Evolutionary conservation across 257 asterid genomes (phyloP), one percentile per base, ranked within the genome.

Genomic region (Solanum pimpinellifolium): DNA sequence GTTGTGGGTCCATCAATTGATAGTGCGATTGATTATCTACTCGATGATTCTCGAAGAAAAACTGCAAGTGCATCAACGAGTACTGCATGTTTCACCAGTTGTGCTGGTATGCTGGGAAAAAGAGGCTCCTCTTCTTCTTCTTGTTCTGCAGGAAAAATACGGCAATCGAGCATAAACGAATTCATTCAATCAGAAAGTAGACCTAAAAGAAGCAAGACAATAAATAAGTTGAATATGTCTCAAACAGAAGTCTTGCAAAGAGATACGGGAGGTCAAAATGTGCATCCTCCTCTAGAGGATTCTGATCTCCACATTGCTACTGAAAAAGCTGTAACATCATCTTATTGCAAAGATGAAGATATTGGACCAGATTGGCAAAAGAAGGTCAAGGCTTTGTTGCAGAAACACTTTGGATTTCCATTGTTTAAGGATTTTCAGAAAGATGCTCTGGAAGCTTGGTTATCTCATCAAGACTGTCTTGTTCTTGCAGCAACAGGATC

Each of bases 401-500:
- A 10, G 87, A 90, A 91, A 86, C 91, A 88, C 89, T 95, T 93
- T 90, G 96, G 98, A 56, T 88, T 83, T 90, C 88, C 94, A 62
- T 90, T 92, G 59, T 89, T 94, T 92, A 95, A 93, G 91, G 66
- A 86, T 47, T 95, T 95, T 86, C 98, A 94, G 88, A 95, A 92
- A 89, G 95, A 95, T 90, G 97, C 92, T 68, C 91, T 95, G 86
- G 92, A 88, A 86, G 92, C 97, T 86, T 95, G 98, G 96, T 83
- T 92, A 87, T 89, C 90, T 46, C 91, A 90, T 87, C 88, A 89
- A 90, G 98, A 95, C 77, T 92, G 95, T 88, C 94, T 95, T 83
- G 91, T 95, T 85, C 96, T 95, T 84, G 94, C 98, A 31, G 98
- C 98, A 56, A 95, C 98, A 25, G 98, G 98, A 92, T 94, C 98